Conservation (phyloP, 176 grass and related monocot species). For the Bolboschoenus planiculmis region DNA sequence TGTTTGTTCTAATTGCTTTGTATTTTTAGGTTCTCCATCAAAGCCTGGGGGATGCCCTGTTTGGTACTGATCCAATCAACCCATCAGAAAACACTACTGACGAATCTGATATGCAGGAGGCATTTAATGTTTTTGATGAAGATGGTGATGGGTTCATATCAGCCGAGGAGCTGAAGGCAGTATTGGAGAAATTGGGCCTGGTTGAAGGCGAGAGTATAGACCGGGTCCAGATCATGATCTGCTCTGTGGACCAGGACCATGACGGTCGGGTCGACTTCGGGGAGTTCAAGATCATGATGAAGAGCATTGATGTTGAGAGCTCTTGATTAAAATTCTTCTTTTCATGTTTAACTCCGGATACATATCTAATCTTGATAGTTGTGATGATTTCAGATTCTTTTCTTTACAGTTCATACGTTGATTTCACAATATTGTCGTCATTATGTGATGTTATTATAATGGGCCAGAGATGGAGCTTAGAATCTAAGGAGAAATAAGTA, state of each 20-base stretch:
- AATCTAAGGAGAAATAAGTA: not conserved
- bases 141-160: slow-evolving; percentile 38
- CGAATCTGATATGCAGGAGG: slow-evolving; percentile 24
- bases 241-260: slow-evolving; percentile 23
- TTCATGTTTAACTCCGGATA: not conserved
- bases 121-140: slow-evolving; percentile 36
- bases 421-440: not conserved
- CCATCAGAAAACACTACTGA: not conserved
- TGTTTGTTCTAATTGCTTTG: not conserved
- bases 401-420: not conserved
- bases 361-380: not conserved
- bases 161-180: slow-evolving; percentile 26
- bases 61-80: not conserved
- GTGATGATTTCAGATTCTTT: not conserved
- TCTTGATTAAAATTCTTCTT: slow-evolving; percentile 5
- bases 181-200: slow-evolving; percentile 31
- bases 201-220: slow-evolving; percentile 23
- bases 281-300: slow-evolving; percentile 39
- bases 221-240: slow-evolving; percentile 32
- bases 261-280: slow-evolving; percentile 30
- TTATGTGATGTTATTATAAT: not conserved
- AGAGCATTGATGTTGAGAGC: slow-evolving; percentile 19
- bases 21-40: slow-evolving; percentile 18
- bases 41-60: slow-evolving; percentile 24
- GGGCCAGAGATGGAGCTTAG: not conserved